Evolutionary conservation across 2,329 filamentous ascomycete species (phyloP), one percentile per base, ranked within the genome.

Genomic region (Cytospora leucostoma): DNA sequence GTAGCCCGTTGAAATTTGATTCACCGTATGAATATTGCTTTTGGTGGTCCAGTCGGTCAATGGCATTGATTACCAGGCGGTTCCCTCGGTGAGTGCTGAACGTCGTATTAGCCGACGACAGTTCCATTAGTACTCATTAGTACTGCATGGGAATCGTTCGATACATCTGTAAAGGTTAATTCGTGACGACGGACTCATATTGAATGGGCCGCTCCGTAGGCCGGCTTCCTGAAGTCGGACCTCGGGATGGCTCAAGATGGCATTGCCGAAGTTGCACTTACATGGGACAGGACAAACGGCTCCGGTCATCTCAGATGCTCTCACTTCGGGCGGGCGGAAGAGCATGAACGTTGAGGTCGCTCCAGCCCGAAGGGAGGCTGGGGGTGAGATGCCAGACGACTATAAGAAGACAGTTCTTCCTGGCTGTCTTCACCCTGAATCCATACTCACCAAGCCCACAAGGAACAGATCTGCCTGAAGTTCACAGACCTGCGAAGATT

Each of bases 131-230:
- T 21, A 37, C 33, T 44, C 51, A 40, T 51, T 8, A 34, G 32
- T 21, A 37, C 33, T 44, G 59, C 63, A 62, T 53, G 17, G 27
- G 34, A 62, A 62, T 58, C 63, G 62, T 65, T 54, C 63, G 63
- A 65, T 62, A 55, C 58, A 34, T 27, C 50, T 52, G 33, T 55
- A 58, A 59, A 62, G 49, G 55, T 59, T 64, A 50, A 62, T 34
- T 40, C 55, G 54, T 49, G 52, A 47, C 38, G 44, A 32, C 49
- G 35, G 34, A 12, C 37, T n/a, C 32, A 19, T 27, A 21, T 58
- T 44, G n/a, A 53, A 38, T 59, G 63, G 63, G 34, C 54, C 27
- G 21, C 55, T 52, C 63, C 59, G 63, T 37, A n/a, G 40, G 55
- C 19, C 17, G 13, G 15, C 33, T 55, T 51, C 40, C 51, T 34